Conservation (phyloP, 345 rosid species). For the Aethionema arabicum region DNA sequence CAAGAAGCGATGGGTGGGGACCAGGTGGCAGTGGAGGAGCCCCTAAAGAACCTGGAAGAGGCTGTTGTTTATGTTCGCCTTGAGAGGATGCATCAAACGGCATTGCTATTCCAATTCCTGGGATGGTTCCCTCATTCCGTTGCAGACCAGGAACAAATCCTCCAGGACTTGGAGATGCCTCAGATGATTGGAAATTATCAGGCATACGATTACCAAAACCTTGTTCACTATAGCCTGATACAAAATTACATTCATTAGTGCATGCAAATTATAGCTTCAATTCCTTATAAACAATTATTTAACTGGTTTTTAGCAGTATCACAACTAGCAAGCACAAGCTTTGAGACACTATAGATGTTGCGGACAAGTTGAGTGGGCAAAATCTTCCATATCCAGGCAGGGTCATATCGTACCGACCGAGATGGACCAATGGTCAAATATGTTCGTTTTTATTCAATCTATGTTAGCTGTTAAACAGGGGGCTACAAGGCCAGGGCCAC, state of each 20-base stretch:
- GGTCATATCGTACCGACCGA: neutral
- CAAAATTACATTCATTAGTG: constrained; percentile 14
- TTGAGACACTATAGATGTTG: neutral
- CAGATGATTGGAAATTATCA: constrained; percentile 65
- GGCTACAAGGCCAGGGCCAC: constrained; percentile 3
- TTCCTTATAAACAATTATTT: neutral
- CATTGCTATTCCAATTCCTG: constrained; percentile 87
- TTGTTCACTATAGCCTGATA: constrained; percentile 81
- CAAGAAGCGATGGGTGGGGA: constrained; percentile 92
- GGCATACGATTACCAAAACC: constrained; percentile 75
- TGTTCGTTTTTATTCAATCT: neutral
- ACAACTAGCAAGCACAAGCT: constrained; percentile 12
- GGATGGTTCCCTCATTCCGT: constrained; percentile 93
- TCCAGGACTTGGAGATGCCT: constrained; percentile 79
- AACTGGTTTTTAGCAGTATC: neutral
- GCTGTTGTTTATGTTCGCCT: constrained; percentile 85
- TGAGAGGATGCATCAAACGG: constrained; percentile 68
- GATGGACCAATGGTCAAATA: neutral
- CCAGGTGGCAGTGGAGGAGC: constrained; percentile 97
- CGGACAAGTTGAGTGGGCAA: neutral
- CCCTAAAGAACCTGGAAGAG: constrained; percentile 60
- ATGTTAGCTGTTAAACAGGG: neutral
- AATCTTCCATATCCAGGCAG: neutral
- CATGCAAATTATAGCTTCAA: constrained; percentile 16
- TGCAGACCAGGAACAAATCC: constrained; percentile 72